Percentiles rank a stretch among this genome's conserved stretches.
These are phyloP conservation scores for Cercospora sesami DNA, from an alignment of 2,329 filamentous ascomycete species.

Conservation along the genomic window DNA sequence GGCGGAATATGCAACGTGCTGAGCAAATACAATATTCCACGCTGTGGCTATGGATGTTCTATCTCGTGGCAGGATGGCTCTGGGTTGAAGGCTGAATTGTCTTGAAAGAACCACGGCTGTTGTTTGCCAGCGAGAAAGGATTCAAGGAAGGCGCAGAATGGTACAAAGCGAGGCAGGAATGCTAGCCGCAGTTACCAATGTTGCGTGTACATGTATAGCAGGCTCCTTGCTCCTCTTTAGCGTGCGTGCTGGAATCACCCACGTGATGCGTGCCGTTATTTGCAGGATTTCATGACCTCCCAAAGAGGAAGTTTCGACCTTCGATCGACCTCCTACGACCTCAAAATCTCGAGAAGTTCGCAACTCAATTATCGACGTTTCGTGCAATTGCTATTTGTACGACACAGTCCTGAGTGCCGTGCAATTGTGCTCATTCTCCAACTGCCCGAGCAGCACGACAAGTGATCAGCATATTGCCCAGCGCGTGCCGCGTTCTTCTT, in stretches of 20 bases:
- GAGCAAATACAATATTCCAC: neutral
- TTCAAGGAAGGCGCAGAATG: neutral
- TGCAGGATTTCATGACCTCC: neutral
- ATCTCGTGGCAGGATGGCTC: neutral
- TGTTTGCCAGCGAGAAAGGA: neutral
- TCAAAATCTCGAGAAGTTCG: neutral
- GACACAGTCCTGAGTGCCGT: neutral
- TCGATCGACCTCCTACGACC: neutral
- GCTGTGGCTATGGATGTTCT: neutral
- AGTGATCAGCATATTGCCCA: neutral
- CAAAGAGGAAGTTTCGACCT: neutral
- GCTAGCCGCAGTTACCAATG: neutral
- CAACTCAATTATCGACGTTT: neutral
- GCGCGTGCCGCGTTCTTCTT: neutral
- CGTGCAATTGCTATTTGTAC: neutral
- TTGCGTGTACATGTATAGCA: neutral
- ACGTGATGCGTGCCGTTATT: neutral
- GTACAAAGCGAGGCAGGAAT: constrained; percentile 2
- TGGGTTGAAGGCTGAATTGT: constrained; percentile 1
- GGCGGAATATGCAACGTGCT: neutral
- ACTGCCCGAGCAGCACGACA: neutral
- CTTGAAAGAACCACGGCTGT: constrained; percentile 9
- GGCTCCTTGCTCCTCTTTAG: neutral
- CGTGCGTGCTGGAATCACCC: neutral
- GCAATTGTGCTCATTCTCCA: neutral